Conservation (phyloP, 1,284 basidiomycete genomes). For the Leccinum subrobustum region DNA sequence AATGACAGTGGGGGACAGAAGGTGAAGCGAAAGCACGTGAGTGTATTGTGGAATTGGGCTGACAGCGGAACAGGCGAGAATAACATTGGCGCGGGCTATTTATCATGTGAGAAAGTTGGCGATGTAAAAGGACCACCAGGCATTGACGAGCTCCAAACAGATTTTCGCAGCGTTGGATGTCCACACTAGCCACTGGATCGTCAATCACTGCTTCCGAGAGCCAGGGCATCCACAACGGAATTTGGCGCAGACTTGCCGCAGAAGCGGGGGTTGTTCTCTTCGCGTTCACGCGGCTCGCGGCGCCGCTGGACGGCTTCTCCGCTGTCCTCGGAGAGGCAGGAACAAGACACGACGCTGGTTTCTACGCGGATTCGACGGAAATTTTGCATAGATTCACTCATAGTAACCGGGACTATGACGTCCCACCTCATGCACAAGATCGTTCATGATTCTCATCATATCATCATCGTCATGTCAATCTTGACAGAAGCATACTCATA, state of each 20-base stretch:
- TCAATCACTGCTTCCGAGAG: background rate
- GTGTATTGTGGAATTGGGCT: background rate
- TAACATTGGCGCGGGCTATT: constrained; percentile 36
- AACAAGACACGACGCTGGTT: constrained; percentile 14
- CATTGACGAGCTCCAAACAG: constrained; percentile 28
- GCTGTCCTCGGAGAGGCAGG: constrained; percentile 14
- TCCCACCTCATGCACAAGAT: constrained; percentile 6
- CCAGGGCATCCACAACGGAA: constrained; percentile 13
- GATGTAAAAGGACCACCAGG: background rate
- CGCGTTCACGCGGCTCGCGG: constrained; percentile 11
- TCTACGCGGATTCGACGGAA: constrained; percentile 31
- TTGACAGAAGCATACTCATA: constrained; percentile 22
- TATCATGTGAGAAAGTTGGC: constrained; percentile 30
- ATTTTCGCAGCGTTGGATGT: constrained; percentile 38
- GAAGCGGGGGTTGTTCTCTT: constrained; percentile 13
- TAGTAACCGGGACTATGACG: constrained; percentile 10
- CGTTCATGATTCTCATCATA: constrained; percentile 10
- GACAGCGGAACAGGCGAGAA: constrained; percentile 30
- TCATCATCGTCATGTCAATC: constrained; percentile 4
- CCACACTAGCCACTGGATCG: constrained; percentile 70
- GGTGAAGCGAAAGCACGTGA: background rate
- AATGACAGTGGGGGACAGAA: constrained; percentile 12
- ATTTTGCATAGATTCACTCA: constrained; percentile 32
- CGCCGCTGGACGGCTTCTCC: constrained; percentile 23
- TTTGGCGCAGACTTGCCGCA: constrained; percentile 21